Percentiles rank a stretch among this genome's conserved stretches.
These are phyloP conservation scores for Eutypella sp. DNA, from an alignment of 2,329 filamentous ascomycete genomes.

Conservation along the genomic window DNA sequence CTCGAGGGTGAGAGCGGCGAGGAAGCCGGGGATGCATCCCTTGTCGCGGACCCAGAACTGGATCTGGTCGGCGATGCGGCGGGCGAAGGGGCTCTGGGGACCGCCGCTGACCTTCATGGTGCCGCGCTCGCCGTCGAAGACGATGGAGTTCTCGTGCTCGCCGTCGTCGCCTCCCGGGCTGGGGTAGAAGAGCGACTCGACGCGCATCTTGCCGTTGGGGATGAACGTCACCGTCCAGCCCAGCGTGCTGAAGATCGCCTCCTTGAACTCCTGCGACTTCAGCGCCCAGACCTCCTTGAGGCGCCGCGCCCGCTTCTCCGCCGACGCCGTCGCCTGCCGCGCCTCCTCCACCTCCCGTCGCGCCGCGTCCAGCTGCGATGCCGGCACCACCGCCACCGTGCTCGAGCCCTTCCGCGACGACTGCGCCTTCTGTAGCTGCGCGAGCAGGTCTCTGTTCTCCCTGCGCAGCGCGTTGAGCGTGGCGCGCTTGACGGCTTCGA, in stretches of 20 bases:
- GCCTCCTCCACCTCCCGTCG: slow-evolving; percentile 71
- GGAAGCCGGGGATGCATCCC: slow-evolving; percentile 88
- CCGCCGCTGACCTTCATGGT: slow-evolving; percentile 98
- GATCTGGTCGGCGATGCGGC: slow-evolving; percentile 78
- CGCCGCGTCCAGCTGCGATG: slow-evolving; percentile 68
- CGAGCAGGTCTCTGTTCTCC: slow-evolving; percentile 79
- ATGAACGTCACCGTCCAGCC: slow-evolving; percentile 96
- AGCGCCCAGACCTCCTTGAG: slow-evolving; percentile 89
- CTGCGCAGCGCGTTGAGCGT: slow-evolving; percentile 72
- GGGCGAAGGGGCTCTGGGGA: slow-evolving; percentile 78
- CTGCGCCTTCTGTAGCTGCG: slow-evolving; percentile 56
- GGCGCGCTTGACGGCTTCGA: slow-evolving; percentile 75
- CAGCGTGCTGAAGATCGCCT: slow-evolving; percentile 85
- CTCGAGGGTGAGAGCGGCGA: slow-evolving; percentile 86
- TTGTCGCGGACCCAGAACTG: slow-evolving; percentile 94
- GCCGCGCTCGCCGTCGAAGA: slow-evolving; percentile 89
- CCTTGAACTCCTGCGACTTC: slow-evolving; percentile 91
- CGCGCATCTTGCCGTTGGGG: slow-evolving; percentile 92
- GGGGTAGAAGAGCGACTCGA: slow-evolving; percentile 80
- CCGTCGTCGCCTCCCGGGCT: slow-evolving; percentile 49
- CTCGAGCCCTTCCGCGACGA: slow-evolving; percentile 32
- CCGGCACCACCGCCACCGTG: slow-evolving; percentile 62
- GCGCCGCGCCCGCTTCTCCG: slow-evolving; percentile 77
- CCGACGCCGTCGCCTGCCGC: slow-evolving; percentile 62
- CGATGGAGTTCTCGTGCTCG: slow-evolving; percentile 67